A percentile compares a stretch with the other conserved stretches of the same genome.
Conservation (phyloP, 805 yeast genomes). For the Kuraishia capsulata region DNA sequence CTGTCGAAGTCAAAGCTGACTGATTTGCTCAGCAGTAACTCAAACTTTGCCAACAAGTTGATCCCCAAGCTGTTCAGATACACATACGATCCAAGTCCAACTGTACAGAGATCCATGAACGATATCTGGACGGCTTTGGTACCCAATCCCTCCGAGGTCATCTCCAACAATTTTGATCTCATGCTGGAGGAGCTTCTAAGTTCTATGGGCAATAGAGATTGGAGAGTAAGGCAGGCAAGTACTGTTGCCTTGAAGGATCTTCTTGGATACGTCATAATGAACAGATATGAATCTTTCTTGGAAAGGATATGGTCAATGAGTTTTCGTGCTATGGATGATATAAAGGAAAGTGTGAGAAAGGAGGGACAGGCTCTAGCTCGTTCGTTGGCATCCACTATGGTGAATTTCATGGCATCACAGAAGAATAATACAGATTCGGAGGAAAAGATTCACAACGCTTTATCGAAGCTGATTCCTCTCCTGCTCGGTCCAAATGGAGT, state of each 20-base stretch:
- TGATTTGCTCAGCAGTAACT: constrained; percentile 45
- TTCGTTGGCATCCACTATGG: constrained; percentile 52
- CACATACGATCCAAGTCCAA: constrained; percentile 70
- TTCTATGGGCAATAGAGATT: constrained; percentile 75
- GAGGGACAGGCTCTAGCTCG: constrained; percentile 69
- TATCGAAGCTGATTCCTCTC: constrained; percentile 64
- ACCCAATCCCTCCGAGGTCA: constrained; percentile 39
- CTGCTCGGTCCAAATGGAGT: constrained; percentile 73
- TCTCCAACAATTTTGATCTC: constrained; percentile 42
- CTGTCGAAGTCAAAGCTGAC: constrained; percentile 72
- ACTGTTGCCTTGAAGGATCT: constrained; percentile 63
- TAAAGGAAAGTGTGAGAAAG: constrained; percentile 83
- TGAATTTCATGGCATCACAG: constrained; percentile 41
- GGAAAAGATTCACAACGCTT: constrained; percentile 25
- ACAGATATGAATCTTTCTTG: constrained; percentile 37
- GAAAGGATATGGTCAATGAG: constrained; percentile 82
- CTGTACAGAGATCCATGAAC: constrained; percentile 76
- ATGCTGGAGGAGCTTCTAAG: constrained; percentile 57
- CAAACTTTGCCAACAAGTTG: constrained; percentile 44
- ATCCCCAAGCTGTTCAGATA: constrained; percentile 81
- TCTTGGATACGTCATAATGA: constrained; percentile 49
- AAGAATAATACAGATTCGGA: constrained; percentile 21
- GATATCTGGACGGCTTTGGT: constrained; percentile 79
- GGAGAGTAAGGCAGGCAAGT: constrained; percentile 91
- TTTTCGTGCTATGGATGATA: constrained; percentile 86